Evolutionary conservation across 306 rosid species (phyloP), one percentile per base, ranked within the genome.

Genomic region (Quercus suber): DNA sequence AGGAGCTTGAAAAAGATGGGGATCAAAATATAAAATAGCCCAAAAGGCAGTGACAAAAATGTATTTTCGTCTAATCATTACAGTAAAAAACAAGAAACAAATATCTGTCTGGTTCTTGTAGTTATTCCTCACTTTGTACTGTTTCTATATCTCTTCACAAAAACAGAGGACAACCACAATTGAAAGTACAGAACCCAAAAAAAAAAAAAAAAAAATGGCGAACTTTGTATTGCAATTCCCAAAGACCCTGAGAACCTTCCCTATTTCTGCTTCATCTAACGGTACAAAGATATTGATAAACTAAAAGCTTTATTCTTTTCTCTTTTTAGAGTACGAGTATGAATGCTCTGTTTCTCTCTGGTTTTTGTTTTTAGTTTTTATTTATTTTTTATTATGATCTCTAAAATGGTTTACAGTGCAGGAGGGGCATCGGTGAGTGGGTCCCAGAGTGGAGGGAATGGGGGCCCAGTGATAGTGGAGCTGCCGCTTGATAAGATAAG

Each of bases 401-500:
- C 60, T 72, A 17, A 59, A 28, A 51, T 71, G 19, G 11, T 80
- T 56, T 70, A 1, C 68, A 33, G 21, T 4, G 61, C 78, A 91
- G 97, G 97, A 76, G 82, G 90, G 81, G 45, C 3, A 8, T 55
- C 82, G 6, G 71, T 73, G 21, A 63, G 83, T n/a, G 81, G 85
- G 75, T 80, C 81, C 65, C 84, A 82, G 35, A 89, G 90, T 80
- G 74, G 70, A 57, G 86, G 88, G 20, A 69, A 80, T 55, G 89
- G 86, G 9, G 98, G 98, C 18, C 99, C 99, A 23, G 91, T 89
- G 84, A 86, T 92, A 37, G 3, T 92, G 86, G 99, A 95, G 89
- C 93, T 95, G 89, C 99, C 99, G 35, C 33, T 95, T 2, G 98
- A 91, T 61, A 91, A 92, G 96, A 95, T 95, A 33, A 87, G 88